Conservation (phyloP, 176 grass and related monocot species). For the Saccharum spontaneum region DNA sequence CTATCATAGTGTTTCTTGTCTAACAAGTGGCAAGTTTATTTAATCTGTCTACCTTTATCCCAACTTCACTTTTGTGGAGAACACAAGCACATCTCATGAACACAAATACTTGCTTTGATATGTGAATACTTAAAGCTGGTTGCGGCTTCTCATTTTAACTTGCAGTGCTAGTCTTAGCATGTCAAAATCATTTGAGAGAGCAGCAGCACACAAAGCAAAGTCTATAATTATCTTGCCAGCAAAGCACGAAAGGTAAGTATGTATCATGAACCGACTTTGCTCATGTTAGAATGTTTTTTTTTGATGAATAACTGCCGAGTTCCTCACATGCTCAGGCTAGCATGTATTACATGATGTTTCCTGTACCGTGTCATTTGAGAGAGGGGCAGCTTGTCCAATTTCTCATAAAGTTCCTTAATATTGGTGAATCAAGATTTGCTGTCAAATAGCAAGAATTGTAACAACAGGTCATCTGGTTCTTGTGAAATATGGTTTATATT, state of each 20-base stretch:
- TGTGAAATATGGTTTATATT: not conserved
- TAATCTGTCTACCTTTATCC: constrained; percentile 12
- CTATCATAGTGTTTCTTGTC: constrained; percentile 35
- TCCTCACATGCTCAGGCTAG: not conserved
- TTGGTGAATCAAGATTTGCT: constrained; percentile 19
- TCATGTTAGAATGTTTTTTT: not conserved
- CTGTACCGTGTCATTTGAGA: constrained; percentile 32
- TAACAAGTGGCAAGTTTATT: constrained; percentile 23
- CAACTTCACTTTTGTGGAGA: constrained; percentile 3
- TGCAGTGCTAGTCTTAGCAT: constrained; percentile 87
- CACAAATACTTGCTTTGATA: constrained; percentile 7
- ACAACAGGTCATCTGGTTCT: constrained; percentile 1
- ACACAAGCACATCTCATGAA: not conserved
- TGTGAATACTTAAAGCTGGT: constrained; percentile 8
- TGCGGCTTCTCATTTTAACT: constrained; percentile 25
- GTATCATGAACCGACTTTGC: constrained; percentile 21
- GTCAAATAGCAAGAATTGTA: not conserved
- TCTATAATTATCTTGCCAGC: constrained; percentile 81
- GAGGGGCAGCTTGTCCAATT: not conserved
- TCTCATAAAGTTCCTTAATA: not conserved
- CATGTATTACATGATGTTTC: not conserved
- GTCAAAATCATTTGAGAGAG: constrained; percentile 97
- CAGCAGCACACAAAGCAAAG: constrained; percentile 89
- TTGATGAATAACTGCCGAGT: not conserved
- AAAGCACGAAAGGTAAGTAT: constrained; percentile 74